phyloP scores from a whole-genome alignment of 2,329 filamentous ascomycete species.

The Penicillium glabrum region DNA sequence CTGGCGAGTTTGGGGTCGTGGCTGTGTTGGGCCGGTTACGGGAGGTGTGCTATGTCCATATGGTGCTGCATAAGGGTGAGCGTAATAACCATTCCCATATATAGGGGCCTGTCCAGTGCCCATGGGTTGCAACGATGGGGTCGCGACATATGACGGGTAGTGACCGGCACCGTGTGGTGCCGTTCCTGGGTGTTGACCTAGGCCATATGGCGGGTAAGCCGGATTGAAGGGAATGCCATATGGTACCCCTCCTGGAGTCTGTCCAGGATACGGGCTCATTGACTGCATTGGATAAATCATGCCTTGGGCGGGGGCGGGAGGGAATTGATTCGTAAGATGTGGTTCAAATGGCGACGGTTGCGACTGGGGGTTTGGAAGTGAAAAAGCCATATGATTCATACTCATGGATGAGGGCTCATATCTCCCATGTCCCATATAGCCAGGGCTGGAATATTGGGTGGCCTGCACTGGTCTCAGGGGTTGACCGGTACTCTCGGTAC shows the following conservation, averaged over 20 bases:
- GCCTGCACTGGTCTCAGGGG: slow-evolving; percentile 17
- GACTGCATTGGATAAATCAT: slow-evolving; percentile 32
- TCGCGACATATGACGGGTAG: slow-evolving; percentile 23
- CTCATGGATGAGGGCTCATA: slow-evolving; percentile 26
- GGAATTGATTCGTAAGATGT: slow-evolving; percentile 28
- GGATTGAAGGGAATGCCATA: slow-evolving; percentile 27
- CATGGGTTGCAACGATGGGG: slow-evolving; percentile 20
- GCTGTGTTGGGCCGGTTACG: slow-evolving; percentile 5
- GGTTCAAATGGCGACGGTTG: slow-evolving; percentile 28
- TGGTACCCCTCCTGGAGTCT: slow-evolving; percentile 16
- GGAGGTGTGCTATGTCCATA: slow-evolving; percentile 19
- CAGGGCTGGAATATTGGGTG: slow-evolving; percentile 19
- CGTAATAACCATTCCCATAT: slow-evolving; percentile 29
- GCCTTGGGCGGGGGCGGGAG: slow-evolving; percentile 25
- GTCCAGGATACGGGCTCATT: slow-evolving; percentile 24
- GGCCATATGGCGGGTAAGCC: slow-evolving; percentile 27
- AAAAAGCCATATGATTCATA: slow-evolving; percentile 32
- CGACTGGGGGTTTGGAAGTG: slow-evolving; percentile 27
- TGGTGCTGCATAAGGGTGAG: slow-evolving; percentile 21
- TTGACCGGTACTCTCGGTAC: slow-evolving; percentile 3
- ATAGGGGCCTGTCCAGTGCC: slow-evolving; percentile 17
- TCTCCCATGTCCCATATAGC: slow-evolving; percentile 15
- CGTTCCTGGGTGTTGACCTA: slow-evolving; percentile 21
- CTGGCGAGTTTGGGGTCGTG: slow-evolving; percentile 4
- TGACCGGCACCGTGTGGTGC: slow-evolving; percentile 14